A percentile compares a stretch with the other conserved stretches of the same genome.
phyloP scores from a whole-genome alignment of 805 yeast species.

The Ogataea nitratoaversa region DNA sequence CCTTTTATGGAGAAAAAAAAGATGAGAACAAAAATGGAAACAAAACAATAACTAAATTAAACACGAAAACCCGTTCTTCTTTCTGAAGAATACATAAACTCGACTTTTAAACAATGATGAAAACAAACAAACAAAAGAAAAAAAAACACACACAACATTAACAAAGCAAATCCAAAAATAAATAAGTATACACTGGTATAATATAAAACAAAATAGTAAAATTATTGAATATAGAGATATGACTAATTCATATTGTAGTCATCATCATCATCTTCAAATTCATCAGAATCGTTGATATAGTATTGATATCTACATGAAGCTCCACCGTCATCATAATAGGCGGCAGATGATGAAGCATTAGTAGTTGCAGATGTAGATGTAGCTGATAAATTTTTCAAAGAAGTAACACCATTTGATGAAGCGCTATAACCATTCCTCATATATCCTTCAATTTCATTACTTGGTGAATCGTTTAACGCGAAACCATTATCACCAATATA shows the following conservation, averaged over 20 bases:
- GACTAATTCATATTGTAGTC: constrained; percentile 16
- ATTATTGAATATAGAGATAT: constrained; percentile 5
- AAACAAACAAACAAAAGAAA: too few relatives aligned
- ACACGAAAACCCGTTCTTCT: too few relatives aligned
- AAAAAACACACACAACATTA: too few relatives aligned
- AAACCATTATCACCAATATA: constrained; percentile 23
- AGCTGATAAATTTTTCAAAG: constrained; percentile 4
- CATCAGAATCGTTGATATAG: constrained; percentile 13
- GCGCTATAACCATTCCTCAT: constrained; percentile 29
- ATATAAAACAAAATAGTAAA: not conserved
- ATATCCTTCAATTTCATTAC: constrained; percentile 31
- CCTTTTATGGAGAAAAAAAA: too few relatives aligned
- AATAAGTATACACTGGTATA: not conserved
- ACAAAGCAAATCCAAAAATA: not conserved
- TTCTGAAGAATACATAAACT: too few relatives aligned
- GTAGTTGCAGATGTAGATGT: constrained; percentile 1
- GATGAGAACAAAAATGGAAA: too few relatives aligned
- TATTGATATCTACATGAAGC: constrained; percentile 15
- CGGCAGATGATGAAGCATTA: not conserved
- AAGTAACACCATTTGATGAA: constrained; percentile 5
- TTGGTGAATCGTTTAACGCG: constrained; percentile 19
- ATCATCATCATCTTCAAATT: constrained; percentile 12
- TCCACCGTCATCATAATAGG: constrained; percentile 20
- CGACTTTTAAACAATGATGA: too few relatives aligned
- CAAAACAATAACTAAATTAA: too few relatives aligned